Evolutionary conservation across 768 basidiomycete genomes (phyloP).

Genomic region (Termitomyces sp.): DNA sequence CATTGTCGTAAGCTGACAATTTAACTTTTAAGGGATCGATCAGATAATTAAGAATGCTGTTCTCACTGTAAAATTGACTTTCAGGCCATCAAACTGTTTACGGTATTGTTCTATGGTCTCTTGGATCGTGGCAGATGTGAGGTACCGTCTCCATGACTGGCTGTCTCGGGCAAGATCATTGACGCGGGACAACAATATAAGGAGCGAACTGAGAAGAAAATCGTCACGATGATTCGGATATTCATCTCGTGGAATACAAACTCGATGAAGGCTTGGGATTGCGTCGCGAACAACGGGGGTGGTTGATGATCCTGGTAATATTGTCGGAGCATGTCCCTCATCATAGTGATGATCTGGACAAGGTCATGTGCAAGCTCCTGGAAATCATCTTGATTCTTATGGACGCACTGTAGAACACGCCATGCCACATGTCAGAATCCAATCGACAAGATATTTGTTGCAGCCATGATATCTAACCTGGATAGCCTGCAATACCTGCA

Average conservation of each 20-base stretch:
- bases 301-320: not conserved
- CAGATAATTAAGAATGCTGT: not conserved
- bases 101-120: slow-evolving; percentile 3
- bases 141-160: slow-evolving; percentile 4
- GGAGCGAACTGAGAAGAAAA: not conserved
- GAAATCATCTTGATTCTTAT: slow-evolving; percentile 5
- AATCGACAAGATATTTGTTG: not conserved
- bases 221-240: not conserved
- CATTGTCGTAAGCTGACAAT: slow-evolving; percentile 1
- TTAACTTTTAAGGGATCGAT: too few species aligned
- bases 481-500: slow-evolving; percentile 6
- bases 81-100: slow-evolving; percentile 3
- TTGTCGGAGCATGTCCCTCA: slow-evolving; percentile 1
- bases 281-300: not conserved
- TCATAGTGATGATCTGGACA: slow-evolving; percentile 1
- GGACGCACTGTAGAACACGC: not conserved
- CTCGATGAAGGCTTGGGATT: slow-evolving; percentile 8
- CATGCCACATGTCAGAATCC: not conserved
- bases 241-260: not conserved
- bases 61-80: slow-evolving; percentile 4
- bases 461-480: not conserved
- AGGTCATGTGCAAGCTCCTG: slow-evolving; percentile 7
- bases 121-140: not conserved
- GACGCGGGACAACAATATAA: not conserved
- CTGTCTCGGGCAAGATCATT: not conserved